Conservation (phyloP, 306 rosid genomes). For the Herpetospermum pedunculosum region DNA sequence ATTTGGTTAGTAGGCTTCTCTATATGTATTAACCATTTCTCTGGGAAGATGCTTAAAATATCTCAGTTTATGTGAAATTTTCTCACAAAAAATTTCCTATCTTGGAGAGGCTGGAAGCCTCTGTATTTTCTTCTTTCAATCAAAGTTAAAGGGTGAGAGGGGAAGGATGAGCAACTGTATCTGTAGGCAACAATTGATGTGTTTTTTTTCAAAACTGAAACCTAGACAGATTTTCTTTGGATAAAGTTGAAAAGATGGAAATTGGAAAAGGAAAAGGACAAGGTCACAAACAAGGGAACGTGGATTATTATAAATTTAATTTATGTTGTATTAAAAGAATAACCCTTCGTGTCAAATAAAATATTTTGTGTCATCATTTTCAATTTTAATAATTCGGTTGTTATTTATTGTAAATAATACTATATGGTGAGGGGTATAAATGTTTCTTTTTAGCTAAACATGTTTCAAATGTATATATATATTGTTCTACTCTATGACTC, state of each 20-base stretch:
- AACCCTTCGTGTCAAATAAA: background rate
- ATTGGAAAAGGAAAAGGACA: background rate
- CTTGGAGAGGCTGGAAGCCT: background rate
- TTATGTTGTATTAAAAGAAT: background rate
- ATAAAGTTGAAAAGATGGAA: slow-evolving; percentile 4
- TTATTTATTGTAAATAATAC: background rate
- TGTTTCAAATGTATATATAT: background rate
- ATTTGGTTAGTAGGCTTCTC: background rate
- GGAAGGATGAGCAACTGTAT: background rate
- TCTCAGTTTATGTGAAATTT: background rate
- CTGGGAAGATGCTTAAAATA: background rate
- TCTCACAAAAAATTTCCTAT: background rate
- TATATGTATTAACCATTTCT: background rate
- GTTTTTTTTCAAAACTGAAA: background rate
- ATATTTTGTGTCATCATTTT: background rate
- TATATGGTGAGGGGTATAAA: background rate
- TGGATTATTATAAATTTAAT: background rate
- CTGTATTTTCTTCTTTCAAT: background rate
- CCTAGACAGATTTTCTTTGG: slow-evolving; percentile 9
- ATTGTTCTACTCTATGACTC: background rate
- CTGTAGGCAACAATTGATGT: background rate
- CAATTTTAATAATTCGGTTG: background rate
- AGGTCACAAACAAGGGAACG: no score
- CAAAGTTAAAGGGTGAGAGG: background rate
- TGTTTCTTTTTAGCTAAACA: background rate